A percentile compares a stretch with the other conserved stretches of the same genome.
These are phyloP conservation scores for Stropharia rugosoannulata DNA, from an alignment of 768 basidiomycete genomes.

Conservation along the genomic window DNA sequence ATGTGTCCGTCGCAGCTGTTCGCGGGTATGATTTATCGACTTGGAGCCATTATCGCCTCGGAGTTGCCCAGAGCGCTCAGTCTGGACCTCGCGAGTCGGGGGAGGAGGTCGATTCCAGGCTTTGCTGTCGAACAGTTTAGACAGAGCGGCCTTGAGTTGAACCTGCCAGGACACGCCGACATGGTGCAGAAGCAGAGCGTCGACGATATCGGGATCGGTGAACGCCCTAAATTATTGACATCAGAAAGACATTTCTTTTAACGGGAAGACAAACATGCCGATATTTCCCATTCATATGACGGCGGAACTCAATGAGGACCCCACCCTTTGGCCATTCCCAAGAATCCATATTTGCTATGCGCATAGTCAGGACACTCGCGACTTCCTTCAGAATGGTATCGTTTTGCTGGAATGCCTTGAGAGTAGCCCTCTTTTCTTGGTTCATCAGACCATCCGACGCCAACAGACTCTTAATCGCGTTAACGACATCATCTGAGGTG, in stretches of 20 bases:
- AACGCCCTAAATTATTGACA: slow-evolving; percentile 31
- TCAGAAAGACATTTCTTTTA: background rate
- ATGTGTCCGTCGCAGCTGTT: slow-evolving; percentile 17
- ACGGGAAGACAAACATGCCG: slow-evolving; percentile 19
- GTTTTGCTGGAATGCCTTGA: slow-evolving; percentile 42
- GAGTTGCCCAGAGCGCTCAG: slow-evolving; percentile 21
- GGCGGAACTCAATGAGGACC: slow-evolving; percentile 40
- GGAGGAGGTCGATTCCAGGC: slow-evolving; percentile 31
- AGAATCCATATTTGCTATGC: slow-evolving; percentile 34
- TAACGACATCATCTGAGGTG: slow-evolving; percentile 22
- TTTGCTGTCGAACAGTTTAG: slow-evolving; percentile 29
- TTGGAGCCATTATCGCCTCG: slow-evolving; percentile 7
- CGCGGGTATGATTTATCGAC: slow-evolving; percentile 27
- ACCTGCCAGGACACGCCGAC: slow-evolving; percentile 43
- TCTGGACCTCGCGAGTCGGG: slow-evolving; percentile 12
- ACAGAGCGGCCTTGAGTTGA: slow-evolving; percentile 30
- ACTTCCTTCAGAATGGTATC: slow-evolving; percentile 36
- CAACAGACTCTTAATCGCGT: slow-evolving; percentile 34
- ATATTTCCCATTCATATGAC: slow-evolving; percentile 49
- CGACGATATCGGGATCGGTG: slow-evolving; percentile 46
- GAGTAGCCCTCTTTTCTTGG: slow-evolving; percentile 37
- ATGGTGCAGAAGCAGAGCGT: slow-evolving; percentile 43
- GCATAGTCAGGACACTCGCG: slow-evolving; percentile 46
- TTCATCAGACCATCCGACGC: slow-evolving; percentile 33
- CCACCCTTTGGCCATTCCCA: slow-evolving; percentile 48